phyloP scores from a whole-genome alignment of 2,329 filamentous ascomycete genomes.

The Trichoderma atroviride region DNA sequence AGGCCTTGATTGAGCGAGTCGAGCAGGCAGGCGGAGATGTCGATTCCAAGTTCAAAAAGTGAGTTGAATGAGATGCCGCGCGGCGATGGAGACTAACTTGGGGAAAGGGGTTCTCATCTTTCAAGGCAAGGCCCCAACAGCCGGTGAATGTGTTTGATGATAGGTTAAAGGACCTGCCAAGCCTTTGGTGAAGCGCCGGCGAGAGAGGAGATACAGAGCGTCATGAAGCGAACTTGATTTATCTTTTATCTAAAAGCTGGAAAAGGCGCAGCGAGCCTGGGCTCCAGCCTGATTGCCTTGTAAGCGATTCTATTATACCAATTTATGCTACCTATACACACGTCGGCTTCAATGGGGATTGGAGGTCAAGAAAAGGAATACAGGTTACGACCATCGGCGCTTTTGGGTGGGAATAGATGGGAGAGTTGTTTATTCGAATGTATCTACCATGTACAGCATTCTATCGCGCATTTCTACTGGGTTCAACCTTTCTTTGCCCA shows the following conservation, averaged over 20 bases:
- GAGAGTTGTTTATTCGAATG: constrained; percentile 47
- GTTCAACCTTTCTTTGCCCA: constrained; percentile 46
- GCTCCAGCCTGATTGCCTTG: not conserved
- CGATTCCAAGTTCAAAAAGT: constrained; percentile 50
- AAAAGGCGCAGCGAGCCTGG: not conserved
- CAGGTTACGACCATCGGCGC: not conserved
- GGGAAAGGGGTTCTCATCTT: not conserved
- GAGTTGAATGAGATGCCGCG: constrained; percentile 28
- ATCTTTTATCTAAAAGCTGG: not conserved
- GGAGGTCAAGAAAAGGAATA: not conserved
- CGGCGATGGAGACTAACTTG: not conserved
- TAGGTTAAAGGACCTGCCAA: not conserved
- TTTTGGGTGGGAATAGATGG: constrained; percentile 18
- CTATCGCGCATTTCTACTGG: constrained; percentile 49
- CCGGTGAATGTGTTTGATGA: not conserved
- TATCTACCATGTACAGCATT: constrained; percentile 50
- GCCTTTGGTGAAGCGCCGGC: not conserved
- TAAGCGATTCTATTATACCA: not conserved
- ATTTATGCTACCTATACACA: not conserved
- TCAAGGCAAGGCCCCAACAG: not conserved
- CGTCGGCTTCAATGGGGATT: not conserved
- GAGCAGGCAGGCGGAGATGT: constrained; percentile 63
- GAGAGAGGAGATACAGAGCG: not conserved
- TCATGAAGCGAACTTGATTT: not conserved
- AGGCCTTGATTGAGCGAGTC: constrained; percentile 59